A percentile compares a stretch with the other conserved stretches of the same genome.
These are phyloP conservation scores for Trichoderma hamatum DNA, from an alignment of 2,329 filamentous ascomycete genomes.

Conservation along the genomic window DNA sequence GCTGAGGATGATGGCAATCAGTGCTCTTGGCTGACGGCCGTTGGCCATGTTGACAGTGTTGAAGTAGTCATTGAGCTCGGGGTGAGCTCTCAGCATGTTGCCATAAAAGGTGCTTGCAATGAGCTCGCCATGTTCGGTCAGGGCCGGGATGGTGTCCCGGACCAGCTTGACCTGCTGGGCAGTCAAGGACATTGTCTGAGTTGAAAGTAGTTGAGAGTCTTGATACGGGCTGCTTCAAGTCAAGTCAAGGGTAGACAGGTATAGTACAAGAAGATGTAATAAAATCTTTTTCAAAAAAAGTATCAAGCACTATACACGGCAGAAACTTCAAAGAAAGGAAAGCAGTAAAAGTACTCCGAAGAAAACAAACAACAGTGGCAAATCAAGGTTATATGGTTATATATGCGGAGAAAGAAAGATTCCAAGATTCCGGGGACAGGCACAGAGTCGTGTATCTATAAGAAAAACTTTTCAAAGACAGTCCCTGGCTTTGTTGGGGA, in stretches of 20 bases:
- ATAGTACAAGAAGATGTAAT: neutral
- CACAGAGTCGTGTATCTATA: neutral
- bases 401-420: constrained; percentile 4
- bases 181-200: constrained; percentile 45
- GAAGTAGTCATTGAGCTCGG: constrained; percentile 70
- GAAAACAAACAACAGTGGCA: neutral
- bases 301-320: neutral
- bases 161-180: constrained; percentile 65
- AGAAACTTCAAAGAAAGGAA: neutral
- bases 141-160: constrained; percentile 69
- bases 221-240: neutral
- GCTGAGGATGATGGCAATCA: constrained; percentile 58
- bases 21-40: constrained; percentile 41
- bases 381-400: neutral
- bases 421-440: neutral
- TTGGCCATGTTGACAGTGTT: constrained; percentile 52
- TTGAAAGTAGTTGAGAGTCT: neutral
- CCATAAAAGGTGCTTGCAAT: constrained; percentile 75
- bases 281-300: neutral
- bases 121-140: constrained; percentile 66
- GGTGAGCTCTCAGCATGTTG: constrained; percentile 66
- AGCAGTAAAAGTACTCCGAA: neutral
- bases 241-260: neutral
- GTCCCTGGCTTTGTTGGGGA: neutral
- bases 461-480: neutral